These are phyloP conservation scores for Choricystis sp. DNA, from an alignment of 139 green algal species.

Conservation along the genomic window DNA sequence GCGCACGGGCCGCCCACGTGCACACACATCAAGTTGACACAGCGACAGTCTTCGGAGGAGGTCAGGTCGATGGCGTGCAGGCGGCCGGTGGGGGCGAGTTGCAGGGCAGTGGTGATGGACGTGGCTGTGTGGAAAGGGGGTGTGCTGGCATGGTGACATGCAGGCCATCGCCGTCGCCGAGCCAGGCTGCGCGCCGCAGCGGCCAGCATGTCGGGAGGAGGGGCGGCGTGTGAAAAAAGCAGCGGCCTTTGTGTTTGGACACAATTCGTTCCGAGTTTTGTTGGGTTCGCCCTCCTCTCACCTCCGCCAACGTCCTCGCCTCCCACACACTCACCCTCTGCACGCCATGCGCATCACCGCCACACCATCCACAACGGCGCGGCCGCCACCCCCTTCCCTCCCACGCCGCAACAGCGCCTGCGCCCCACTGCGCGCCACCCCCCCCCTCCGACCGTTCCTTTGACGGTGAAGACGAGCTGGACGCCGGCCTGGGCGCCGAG, in stretches of 20 bases:
- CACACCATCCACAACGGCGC: neutral
- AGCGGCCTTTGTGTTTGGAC: no score
- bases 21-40: slow-evolving; percentile 7
- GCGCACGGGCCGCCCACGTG: slow-evolving; percentile 3
- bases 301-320: neutral
- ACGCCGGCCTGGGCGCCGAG: neutral
- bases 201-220: no score
- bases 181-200: neutral
- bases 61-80: neutral
- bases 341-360: neutral
- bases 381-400: neutral
- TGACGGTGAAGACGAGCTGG: neutral
- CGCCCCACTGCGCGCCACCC: no score
- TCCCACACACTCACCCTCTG: neutral
- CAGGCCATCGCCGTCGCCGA: neutral
- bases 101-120: neutral
- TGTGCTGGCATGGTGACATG: neutral
- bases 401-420: no score
- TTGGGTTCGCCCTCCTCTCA: neutral
- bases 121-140: neutral
- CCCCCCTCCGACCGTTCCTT: neutral
- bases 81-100: neutral
- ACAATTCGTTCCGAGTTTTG: no score
- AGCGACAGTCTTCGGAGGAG: slow-evolving; percentile 2
- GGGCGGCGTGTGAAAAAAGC: no score